phyloP scores from a whole-genome alignment of 352 stramenopile genomes.

The Plasmopara halstedii region DNA sequence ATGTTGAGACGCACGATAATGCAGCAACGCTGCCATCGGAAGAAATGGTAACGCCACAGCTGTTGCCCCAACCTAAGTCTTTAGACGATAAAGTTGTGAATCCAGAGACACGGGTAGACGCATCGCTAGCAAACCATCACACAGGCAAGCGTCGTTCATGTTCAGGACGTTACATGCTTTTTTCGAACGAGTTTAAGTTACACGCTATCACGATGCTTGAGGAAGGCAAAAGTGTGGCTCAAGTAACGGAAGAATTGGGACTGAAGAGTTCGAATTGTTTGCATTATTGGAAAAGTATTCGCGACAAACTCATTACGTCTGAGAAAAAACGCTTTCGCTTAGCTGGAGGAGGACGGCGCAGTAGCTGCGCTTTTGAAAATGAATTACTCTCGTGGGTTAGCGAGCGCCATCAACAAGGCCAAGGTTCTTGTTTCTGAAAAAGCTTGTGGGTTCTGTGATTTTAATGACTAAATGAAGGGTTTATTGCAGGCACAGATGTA shows the following conservation, averaged over 20 bases:
- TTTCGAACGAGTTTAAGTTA: slow-evolving; percentile 78
- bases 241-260: slow-evolving; percentile 55
- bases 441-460: background rate
- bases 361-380: slow-evolving; percentile 67
- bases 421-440: slow-evolving; percentile 20
- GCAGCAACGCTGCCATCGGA: background rate
- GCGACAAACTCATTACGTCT: slow-evolving; percentile 56
- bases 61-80: slow-evolving; percentile 7
- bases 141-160: slow-evolving; percentile 38
- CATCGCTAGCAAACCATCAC: slow-evolving; percentile 4
- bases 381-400: slow-evolving; percentile 69
- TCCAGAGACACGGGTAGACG: background rate
- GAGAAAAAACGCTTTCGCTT: slow-evolving; percentile 74
- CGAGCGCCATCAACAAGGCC: slow-evolving; percentile 51
- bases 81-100: background rate
- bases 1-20: slow-evolving; percentile 3
- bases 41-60: background rate
- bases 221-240: slow-evolving; percentile 48
- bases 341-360: slow-evolving; percentile 50
- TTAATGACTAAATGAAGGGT: background rate
- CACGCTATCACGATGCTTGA: slow-evolving; percentile 62
- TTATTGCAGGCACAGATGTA: slow-evolving; percentile 43
- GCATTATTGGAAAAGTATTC: slow-evolving; percentile 72
- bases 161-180: slow-evolving; percentile 51
- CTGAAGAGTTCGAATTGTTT: slow-evolving; percentile 67